These are phyloP conservation scores for Podospora appendiculata DNA, from an alignment of 495 filamentous ascomycete genomes.

Conservation along the genomic window DNA sequence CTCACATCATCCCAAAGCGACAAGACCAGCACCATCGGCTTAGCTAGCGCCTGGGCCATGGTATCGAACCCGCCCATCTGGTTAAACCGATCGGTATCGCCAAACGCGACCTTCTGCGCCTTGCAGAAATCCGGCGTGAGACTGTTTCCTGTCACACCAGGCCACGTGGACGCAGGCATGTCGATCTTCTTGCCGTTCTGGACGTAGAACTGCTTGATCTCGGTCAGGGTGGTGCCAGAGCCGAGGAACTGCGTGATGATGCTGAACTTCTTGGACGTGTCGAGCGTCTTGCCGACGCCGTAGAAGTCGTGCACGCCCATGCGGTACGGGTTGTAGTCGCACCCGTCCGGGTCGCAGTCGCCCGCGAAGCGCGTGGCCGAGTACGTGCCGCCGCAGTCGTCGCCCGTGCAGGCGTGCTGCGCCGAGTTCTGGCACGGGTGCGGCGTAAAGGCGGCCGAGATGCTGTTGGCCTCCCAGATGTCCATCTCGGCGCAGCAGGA, in stretches of 20 bases:
- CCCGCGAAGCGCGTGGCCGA: conserved; percentile 33
- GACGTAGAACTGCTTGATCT: conserved; percentile 53
- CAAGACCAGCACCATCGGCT: conserved; percentile 62
- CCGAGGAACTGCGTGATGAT: conserved; percentile 59
- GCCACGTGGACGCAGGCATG: conserved; percentile 1
- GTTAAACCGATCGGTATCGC: conserved; percentile 38
- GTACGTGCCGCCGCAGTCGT: conserved; percentile 42
- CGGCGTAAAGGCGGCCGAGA: conserved; percentile 46
- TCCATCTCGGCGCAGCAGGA: conserved; percentile 53
- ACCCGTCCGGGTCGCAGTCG: conserved; percentile 56
- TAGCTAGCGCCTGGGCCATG: conserved; percentile 45
- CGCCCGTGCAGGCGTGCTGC: conserved; percentile 38
- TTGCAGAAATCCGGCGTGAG: conserved; percentile 51
- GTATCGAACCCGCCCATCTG: conserved; percentile 47
- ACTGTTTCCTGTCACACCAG: conserved; percentile 36
- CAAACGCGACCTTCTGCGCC: conserved; percentile 12
- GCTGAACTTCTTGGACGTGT: conserved; percentile 34
- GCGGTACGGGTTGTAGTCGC: conserved; percentile 56
- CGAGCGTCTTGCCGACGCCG: conserved; percentile 8
- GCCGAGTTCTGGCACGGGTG: conserved; percentile 44
- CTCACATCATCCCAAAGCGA: conserved; percentile 59
- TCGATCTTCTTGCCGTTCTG: conserved; percentile 42
- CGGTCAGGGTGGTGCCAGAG: conserved; percentile 35
- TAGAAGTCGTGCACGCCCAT: conserved; percentile 48
- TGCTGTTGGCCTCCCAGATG: conserved; percentile 55